Evolutionary conservation across 345 rosid species (phyloP), one percentile per base, ranked within the genome.

Genomic region (Crucihimalaya himalaica): DNA sequence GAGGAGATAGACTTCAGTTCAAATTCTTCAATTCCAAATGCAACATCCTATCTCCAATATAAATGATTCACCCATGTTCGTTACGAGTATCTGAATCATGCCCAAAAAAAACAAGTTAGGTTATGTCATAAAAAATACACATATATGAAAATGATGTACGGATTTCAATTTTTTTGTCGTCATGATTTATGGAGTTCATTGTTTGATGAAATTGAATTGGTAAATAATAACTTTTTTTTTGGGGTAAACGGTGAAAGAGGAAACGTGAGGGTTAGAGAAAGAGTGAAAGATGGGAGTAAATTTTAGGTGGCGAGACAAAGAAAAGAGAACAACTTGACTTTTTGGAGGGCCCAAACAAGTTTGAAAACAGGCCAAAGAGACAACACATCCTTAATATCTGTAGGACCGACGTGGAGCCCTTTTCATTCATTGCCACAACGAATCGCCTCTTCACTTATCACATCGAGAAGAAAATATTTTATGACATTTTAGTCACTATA

Each of bases 391-490:
- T 74, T 74, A 57, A 74, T 48, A 25, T 59, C 72, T 47, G 60
- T 66, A 55, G 72, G 78, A 11, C 39, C 66, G n/a, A 37, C 15
- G 4, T 65, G 6, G 72, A 51, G 0, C 78, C 73, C 61, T 15
- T 58, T 66, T 48, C 68, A 57, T 58, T 66, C 29, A 74, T 27
- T 74, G 61, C 60, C 62, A 47, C 78, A 66, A 28, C 72, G 72
- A 74, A 48, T 74, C 62, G 68, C 72, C 11, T 74, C 72, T 46
- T 65, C 77, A 11, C 29, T 64, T 45, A 32, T 63, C 70, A 52
- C 68, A 60, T 60, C 51, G 7, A 60, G 21, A 60, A 70, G 4
- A n/a, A n/a, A n/a, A n/a, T n/a, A n/a, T n/a, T n/a, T n/a, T n/a
- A n/a, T 32, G 6, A 32, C 35, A 32, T 32, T 32, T 32, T 8